Conservation (phyloP, 2,329 filamentous ascomycete genomes). For the Pseudovirgaria hyperparasitica region DNA sequence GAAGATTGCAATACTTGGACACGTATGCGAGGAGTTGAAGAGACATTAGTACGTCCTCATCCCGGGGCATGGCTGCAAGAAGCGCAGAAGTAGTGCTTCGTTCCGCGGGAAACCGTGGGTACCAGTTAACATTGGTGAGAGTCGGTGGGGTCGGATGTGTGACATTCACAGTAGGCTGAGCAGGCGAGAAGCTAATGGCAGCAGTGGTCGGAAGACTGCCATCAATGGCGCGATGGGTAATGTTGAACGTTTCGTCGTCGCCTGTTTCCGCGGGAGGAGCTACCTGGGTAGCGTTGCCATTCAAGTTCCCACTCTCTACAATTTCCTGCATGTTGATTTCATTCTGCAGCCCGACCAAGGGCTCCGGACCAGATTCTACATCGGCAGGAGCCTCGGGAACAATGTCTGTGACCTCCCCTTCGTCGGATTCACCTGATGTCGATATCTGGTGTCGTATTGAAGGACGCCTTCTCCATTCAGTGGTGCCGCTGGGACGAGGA, state of each 20-base stretch:
- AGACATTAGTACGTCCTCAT: conserved; percentile 97
- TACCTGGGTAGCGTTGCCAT: conserved; percentile 55
- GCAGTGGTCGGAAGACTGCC: conserved; percentile 66
- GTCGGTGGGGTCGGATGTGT: conserved; percentile 64
- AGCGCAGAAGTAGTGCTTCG: conserved; percentile 58
- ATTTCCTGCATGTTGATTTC: conserved; percentile 81
- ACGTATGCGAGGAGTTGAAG: conserved; percentile 93
- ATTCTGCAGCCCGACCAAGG: conserved; percentile 66
- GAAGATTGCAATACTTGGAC: conserved; percentile 94
- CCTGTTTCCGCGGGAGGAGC: conserved; percentile 70
- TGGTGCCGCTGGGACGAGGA: conserved; percentile 33
- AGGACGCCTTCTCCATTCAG: conserved; percentile 55
- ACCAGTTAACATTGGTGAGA: conserved; percentile 51
- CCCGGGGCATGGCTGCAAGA: conserved; percentile 82
- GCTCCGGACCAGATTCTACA: conserved; percentile 58
- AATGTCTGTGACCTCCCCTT: conserved; percentile 72
- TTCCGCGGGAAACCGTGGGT: conserved; percentile 70
- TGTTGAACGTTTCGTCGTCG: conserved; percentile 86
- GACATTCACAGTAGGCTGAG: conserved; percentile 53
- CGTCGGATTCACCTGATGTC: conserved; percentile 73
- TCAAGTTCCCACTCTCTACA: conserved; percentile 66
- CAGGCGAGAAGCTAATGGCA: conserved; percentile 60
- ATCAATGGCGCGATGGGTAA: conserved; percentile 76
- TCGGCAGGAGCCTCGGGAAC: conserved; percentile 66
- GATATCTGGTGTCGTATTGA: conserved; percentile 86